Conservation (phyloP, 2,329 filamentous ascomycete species). For the Dactylonectria macrodidyma region DNA sequence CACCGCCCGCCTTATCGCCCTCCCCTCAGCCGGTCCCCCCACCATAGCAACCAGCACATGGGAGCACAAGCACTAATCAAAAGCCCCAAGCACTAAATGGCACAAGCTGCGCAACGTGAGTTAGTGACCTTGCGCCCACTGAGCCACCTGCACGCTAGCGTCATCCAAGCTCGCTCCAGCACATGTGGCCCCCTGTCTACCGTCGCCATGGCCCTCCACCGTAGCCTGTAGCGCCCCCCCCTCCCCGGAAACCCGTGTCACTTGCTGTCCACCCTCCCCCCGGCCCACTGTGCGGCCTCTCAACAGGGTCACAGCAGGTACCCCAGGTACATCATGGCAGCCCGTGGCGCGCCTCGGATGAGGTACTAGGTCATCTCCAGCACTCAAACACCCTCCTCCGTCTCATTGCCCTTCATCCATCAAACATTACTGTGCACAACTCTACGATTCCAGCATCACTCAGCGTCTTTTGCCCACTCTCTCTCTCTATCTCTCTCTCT, state of each 20-base stretch:
- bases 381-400: constrained; percentile 21
- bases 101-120: too few species aligned
- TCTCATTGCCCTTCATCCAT: constrained; percentile 38
- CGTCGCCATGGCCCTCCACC: constrained; percentile 17
- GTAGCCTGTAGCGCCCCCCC: constrained; percentile 13
- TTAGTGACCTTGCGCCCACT: constrained; percentile 2
- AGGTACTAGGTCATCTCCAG: constrained; percentile 19
- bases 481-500: constrained; percentile 30
- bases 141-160: constrained; percentile 32
- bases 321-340: constrained; percentile 26
- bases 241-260: constrained; percentile 37
- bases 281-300: background rate
- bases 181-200: constrained; percentile 36
- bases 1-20: constrained; percentile 31
- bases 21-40: constrained; percentile 23
- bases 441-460: constrained; percentile 46
- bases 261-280: constrained; percentile 12
- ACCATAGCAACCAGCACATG: constrained; percentile 11
- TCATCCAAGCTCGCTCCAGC: constrained; percentile 31
- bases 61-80: background rate
- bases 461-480: constrained; percentile 37
- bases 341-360: constrained; percentile 19
- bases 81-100: constrained; percentile 1
- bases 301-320: constrained; percentile 19
- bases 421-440: constrained; percentile 43